Base-by-base conservation (phyloP, 2,329 filamentous ascomycete genomes). In the Escovopsis sp. region DNA sequence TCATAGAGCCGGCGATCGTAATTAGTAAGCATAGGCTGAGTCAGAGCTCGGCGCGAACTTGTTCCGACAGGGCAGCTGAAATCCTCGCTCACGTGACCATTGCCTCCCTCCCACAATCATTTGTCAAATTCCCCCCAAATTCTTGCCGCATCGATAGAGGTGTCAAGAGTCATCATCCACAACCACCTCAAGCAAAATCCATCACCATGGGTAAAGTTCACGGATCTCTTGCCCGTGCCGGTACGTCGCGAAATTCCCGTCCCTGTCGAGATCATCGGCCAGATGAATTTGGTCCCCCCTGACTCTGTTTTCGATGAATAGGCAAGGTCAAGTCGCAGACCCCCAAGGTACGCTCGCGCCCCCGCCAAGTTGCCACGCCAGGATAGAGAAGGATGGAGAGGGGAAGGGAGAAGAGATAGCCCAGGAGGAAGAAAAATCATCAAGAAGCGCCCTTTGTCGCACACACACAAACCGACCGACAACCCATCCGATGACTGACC, bases 281-380 rank as follows among this genome's bases (percentile, higher is more conserved):
- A 25, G 21, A 25, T 11, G 11, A 9, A 4, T 25, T 31, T 43
- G n/a, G n/a, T n/a, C n/a, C n/a, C 21, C 18, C 41, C 38, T 43
- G 36, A 46, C 48, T 54, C 64, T 78, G 76, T 62, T 76, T 78
- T 77, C 73, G 21, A 25, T 9, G 21, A 25, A 25, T 76, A 70
- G 85, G 85, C 72, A 93, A 93, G 76, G 86, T 94, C 78, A 92
- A 93, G 81, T 88, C 83, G 69, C 83, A 88, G 68, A 88, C 82
- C 54, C 82, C 82, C 58, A 87, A 88, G 77, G 81, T 86, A 73
- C 64, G 73, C 64, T 40, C 47, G 34, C 21, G 21, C 64, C 41
- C 47, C 35, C n/a, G n/a, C n/a, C n/a, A n/a, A n/a, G n/a, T n/a
- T n/a, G n/a, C n/a, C n/a, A n/a, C n/a, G n/a, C n/a, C n/a, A n/a